Conservation (phyloP, 2,329 filamentous ascomycete species). For the Penicillium polonicum region DNA sequence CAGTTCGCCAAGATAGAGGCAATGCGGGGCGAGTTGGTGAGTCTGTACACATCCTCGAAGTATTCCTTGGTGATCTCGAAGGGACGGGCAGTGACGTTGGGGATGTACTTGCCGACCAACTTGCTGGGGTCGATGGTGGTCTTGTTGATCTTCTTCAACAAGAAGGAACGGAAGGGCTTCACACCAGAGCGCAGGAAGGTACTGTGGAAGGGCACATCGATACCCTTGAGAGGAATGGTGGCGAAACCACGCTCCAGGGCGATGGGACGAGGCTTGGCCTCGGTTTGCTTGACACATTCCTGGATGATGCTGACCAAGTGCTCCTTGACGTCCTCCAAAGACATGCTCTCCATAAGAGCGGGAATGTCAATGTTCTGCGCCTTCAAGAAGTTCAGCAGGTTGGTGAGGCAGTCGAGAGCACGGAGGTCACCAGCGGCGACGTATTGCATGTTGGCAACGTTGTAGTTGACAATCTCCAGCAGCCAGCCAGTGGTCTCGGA, state of each 20-base stretch:
- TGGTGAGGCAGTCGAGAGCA: conserved; percentile 65
- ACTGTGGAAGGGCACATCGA: conserved; percentile 98
- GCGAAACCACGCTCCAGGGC: conserved; percentile 93
- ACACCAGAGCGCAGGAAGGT: conserved; percentile 97
- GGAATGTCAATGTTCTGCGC: conserved; percentile 97
- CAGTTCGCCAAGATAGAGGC: conserved; percentile 71
- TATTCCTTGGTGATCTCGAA: conserved; percentile 98
- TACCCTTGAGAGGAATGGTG: conserved; percentile 93
- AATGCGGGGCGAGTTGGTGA: conserved; percentile 73
- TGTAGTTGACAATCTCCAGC: conserved; percentile 97
- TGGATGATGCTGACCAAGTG: conserved; percentile 89
- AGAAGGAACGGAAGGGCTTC: conserved; percentile 97
- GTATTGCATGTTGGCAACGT: conserved; percentile 69
- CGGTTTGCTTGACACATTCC: conserved; percentile 80
- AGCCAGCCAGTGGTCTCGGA: conserved; percentile 92
- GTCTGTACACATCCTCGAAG: conserved; percentile 95
- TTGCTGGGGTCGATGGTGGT: conserved; percentile 97
- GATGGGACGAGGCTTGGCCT: conserved; percentile 82
- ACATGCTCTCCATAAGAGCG: conserved; percentile 79
- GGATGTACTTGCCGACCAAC: conserved; percentile 97
- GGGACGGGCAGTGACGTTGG: conserved; percentile 93
- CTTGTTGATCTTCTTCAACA: conserved; percentile 99
- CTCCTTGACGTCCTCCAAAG: conserved; percentile 85
- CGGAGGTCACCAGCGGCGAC: conserved; percentile 66
- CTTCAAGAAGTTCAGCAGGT: conserved; percentile 93